A percentile compares a stretch with the other conserved stretches of the same genome.
These are phyloP conservation scores for Alternaria arbusti DNA, from an alignment of 2,329 filamentous ascomycete genomes.

Conservation along the genomic window DNA sequence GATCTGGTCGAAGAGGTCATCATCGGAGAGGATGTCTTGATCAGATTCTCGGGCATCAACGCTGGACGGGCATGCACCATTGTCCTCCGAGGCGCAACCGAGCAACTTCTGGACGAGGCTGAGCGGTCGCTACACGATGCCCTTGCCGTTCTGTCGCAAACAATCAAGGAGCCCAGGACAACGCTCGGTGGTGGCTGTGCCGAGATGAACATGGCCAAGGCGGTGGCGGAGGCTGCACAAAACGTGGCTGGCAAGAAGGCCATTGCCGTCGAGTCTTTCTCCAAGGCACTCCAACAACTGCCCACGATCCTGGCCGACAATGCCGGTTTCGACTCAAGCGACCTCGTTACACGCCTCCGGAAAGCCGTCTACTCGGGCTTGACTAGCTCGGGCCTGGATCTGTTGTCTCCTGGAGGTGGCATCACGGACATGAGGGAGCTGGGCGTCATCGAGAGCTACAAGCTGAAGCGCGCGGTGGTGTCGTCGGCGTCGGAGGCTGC, in stretches of 20 bases:
- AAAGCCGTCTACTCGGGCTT: conserved; percentile 95
- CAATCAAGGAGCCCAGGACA: conserved; percentile 89
- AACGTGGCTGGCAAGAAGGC: conserved; percentile 97
- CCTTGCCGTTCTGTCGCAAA: conserved; percentile 93
- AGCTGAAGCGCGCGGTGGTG: conserved; percentile 97
- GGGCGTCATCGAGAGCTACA: conserved; percentile 97
- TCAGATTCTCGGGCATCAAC: conserved; percentile 95
- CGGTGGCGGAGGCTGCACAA: conserved; percentile 89
- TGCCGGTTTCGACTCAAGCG: conserved; percentile 92
- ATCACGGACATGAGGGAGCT: conserved; percentile 95
- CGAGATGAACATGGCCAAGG: conserved; percentile 99
- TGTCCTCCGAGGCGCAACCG: conserved; percentile 92
- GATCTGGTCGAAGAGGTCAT: conserved; percentile 97
- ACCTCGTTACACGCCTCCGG: conserved; percentile 87
- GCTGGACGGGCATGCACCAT: conserved; percentile 95
- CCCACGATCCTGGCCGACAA: conserved; percentile 98
- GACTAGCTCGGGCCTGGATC: conserved; percentile 88
- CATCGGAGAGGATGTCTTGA: conserved; percentile 95
- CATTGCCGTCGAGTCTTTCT: conserved; percentile 88
- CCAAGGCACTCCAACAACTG: conserved; percentile 85
- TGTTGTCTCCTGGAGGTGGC: conserved; percentile 86
- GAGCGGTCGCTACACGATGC: conserved; percentile 96
- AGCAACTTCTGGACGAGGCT: conserved; percentile 95
- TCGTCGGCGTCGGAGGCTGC: conserved; percentile 95
- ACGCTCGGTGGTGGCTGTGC: conserved; percentile 95